Evolutionary conservation across 306 rosid genomes (phyloP).

Genomic region (Citrullus colocynthis): DNA sequence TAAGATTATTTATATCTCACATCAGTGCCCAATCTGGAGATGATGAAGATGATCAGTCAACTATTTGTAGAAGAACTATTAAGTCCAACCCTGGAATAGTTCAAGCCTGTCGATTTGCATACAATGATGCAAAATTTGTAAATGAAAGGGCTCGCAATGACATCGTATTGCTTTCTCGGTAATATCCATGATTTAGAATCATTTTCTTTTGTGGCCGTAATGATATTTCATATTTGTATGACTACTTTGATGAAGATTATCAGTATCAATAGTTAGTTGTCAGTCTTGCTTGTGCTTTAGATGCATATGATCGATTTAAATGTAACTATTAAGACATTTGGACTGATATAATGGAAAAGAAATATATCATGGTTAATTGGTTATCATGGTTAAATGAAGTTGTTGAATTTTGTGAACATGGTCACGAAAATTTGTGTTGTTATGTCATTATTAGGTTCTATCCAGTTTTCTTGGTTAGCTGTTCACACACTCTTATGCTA

Average conservation of each 20-base stretch:
- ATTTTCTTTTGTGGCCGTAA: background rate
- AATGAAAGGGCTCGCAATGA: slow-evolving; percentile 71
- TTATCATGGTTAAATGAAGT: background rate
- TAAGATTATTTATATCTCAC: slow-evolving; percentile 13
- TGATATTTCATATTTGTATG: background rate
- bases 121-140: slow-evolving; percentile 64
- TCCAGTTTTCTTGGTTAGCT: background rate
- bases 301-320: background rate
- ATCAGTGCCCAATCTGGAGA: slow-evolving; percentile 39
- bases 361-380: background rate
- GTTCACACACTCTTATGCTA: background rate
- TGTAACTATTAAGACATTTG: background rate
- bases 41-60: slow-evolving; percentile 25
- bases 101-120: slow-evolving; percentile 62
- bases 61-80: slow-evolving; percentile 11
- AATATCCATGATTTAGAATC: slow-evolving; percentile 12
- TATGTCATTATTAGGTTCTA: background rate
- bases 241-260: background rate
- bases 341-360: background rate
- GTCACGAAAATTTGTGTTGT: background rate
- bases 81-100: slow-evolving; percentile 39
- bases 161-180: slow-evolving; percentile 75
- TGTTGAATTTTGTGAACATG: background rate
- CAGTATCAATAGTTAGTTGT: background rate
- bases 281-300: background rate